Base-by-base conservation (phyloP, 2,329 filamentous ascomycete species). In the Beauveria sp. region DNA sequence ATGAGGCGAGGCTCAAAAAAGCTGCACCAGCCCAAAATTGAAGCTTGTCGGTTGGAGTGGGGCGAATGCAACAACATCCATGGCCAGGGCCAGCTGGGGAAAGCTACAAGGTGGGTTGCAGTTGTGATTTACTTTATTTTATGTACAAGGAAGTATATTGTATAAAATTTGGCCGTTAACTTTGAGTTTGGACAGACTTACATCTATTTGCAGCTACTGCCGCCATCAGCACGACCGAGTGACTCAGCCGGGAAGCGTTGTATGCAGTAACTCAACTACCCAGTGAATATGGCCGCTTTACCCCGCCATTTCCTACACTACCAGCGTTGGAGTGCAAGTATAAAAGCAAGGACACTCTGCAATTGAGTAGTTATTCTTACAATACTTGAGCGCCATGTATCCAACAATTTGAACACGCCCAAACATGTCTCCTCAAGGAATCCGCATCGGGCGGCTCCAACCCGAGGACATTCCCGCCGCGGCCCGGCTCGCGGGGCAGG, bases 381-480 rank as follows among this genome's bases (percentile, higher is more conserved):
- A 8, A 34, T 30, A 22, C 22, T 20, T 7, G 2, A 12, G 10
- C 26, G 30, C 46, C 22, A 5, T 9, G 43, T 3, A 22, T 3
- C 16, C 3, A 50, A 26, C 28, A 30, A 24, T 28, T 24, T 9
- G 16, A 20, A 30, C 18, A 51, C 1, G 26, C 46, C 46, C 8
- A 18, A 12, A 40, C 59, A 69, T 68, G 67, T 53, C 65, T 20
- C 52, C 57, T 24, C 65, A 57, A 50, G 59, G 54, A 6, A 66
- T 66, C 62, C 63, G 55, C 47, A 66, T 72, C 30, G 54, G 57
- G 28, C 63, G 64, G n/a, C 63, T 69, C 26, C 64, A 64, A 22
- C 59, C 62, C 24, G 61, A 65, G 14, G 73, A 75, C 60, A 66
- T 73, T 30, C 66, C 71, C 12, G 64, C 62, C 20, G 64, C 72